Percentiles rank a stretch among this genome's conserved stretches.
Evolutionary conservation across 352 stramenopile species (phyloP).

Genomic region (Globisporangium solare): DNA sequence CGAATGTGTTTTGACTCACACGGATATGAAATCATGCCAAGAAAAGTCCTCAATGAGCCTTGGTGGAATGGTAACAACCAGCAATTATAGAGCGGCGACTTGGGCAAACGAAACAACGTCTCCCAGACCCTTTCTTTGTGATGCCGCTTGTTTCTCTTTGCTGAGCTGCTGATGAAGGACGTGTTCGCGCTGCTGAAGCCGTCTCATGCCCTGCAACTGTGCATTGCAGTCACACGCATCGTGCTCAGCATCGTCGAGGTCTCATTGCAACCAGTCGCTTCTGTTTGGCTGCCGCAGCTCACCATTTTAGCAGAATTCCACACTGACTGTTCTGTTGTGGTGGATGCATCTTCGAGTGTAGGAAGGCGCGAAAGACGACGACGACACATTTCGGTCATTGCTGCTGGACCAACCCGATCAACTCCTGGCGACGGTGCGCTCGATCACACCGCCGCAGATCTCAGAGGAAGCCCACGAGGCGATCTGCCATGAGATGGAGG

Average conservation of each 20-base stretch:
- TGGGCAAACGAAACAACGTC: too few species aligned
- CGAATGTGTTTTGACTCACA: too few species aligned
- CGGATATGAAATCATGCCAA: too few species aligned
- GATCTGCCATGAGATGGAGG: constrained; percentile 43
- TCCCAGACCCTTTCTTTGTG: too few species aligned
- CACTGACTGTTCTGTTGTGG: neutral
- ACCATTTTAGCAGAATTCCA: too few species aligned
- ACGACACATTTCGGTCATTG: constrained; percentile 34
- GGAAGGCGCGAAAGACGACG: constrained; percentile 32
- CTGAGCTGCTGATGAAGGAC: constrained; percentile 33
- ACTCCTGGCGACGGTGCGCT: constrained; percentile 23
- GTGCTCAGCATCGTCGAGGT: constrained; percentile 26
- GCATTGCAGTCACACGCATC: constrained; percentile 34
- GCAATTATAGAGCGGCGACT: too few species aligned
- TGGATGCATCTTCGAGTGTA: constrained; percentile 7
- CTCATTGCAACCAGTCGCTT: too few species aligned
- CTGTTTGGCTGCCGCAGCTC: too few species aligned
- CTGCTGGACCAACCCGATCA: constrained; percentile 37
- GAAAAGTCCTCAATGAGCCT: too few species aligned
- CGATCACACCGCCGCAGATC: constrained; percentile 24
- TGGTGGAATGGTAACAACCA: too few species aligned
- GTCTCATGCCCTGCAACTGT: constrained; percentile 41
- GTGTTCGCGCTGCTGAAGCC: constrained; percentile 48
- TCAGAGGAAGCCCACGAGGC: constrained; percentile 34
- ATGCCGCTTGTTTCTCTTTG: too few species aligned